Evolutionary conservation across 805 yeast genomes (phyloP).

Genomic region (Alloascoidea africana): DNA sequence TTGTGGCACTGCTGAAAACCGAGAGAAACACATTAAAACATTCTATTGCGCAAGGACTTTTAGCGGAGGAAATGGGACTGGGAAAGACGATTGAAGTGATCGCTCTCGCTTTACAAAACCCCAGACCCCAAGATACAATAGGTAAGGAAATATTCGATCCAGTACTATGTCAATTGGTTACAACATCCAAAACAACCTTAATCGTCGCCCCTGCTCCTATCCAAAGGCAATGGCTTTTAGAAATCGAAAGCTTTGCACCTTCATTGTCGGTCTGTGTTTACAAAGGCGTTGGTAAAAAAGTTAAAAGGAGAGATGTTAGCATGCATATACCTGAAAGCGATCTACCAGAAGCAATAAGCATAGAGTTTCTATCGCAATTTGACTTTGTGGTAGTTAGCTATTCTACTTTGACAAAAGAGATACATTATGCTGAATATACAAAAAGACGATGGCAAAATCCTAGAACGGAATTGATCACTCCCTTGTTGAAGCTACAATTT

Average conservation of each 20-base stretch:
- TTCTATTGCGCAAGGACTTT: too few relatives aligned
- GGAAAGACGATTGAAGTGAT: constrained; percentile 88
- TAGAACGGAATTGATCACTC: too few relatives aligned
- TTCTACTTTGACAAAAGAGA: too few relatives aligned
- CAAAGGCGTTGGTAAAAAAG: constrained; percentile 34
- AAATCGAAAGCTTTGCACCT: constrained; percentile 46
- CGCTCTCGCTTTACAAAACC: constrained; percentile 47
- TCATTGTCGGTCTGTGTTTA: constrained; percentile 46
- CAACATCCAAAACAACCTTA: constrained; percentile 52
- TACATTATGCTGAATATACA: too few relatives aligned
- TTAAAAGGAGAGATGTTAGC: constrained; percentile 19
- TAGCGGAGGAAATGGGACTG: constrained; percentile 95
- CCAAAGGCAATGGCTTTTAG: constrained; percentile 74
- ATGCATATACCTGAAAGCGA: too few relatives aligned
- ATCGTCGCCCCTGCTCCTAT: constrained; percentile 82
- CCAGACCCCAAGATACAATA: constrained; percentile 22
- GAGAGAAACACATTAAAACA: too few relatives aligned
- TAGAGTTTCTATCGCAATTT: too few relatives aligned
- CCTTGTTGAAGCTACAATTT: constrained; percentile 67
- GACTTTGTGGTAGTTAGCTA: too few relatives aligned
- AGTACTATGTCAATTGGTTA: constrained; percentile 28
- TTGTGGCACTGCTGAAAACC: too few relatives aligned
- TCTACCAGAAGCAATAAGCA: too few relatives aligned
- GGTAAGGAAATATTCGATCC: constrained; percentile 5
- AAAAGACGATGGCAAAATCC: too few relatives aligned